Conservation (phyloP, 345 rosid species). For the Melaleuca alternifolia region DNA sequence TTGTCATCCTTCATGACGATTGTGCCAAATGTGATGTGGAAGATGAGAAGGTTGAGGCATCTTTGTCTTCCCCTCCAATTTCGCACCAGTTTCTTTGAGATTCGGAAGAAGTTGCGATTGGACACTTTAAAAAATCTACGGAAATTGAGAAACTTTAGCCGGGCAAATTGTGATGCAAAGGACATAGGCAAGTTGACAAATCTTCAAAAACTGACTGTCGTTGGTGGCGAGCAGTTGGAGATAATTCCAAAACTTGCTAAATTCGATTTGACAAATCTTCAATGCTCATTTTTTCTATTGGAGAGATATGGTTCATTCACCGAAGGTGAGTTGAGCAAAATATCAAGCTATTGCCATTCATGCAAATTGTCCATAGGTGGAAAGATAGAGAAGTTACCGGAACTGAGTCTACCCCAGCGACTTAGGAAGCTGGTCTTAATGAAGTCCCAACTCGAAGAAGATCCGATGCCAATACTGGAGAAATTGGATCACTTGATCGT, state of each 20-base stretch:
- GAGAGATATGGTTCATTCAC: fast-evolving
- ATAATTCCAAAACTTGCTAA: conserved; percentile 2
- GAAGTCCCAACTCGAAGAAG: conserved; percentile 18
- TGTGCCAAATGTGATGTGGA: conserved; percentile 12
- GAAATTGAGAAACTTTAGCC: conserved; percentile 7
- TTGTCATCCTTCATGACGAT: background rate
- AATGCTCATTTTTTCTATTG: background rate
- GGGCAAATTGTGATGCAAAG: background rate
- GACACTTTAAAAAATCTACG: too few species aligned
- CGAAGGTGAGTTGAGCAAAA: background rate
- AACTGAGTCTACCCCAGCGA: conserved; percentile 13
- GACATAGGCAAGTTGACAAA: conserved; percentile 1
- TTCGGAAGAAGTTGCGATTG: background rate
- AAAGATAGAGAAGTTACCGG: conserved; percentile 12
- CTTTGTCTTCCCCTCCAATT: conserved; percentile 9
- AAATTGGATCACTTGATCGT: conserved; percentile 22
- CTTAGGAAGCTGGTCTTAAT: conserved; percentile 21
- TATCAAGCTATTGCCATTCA: conserved; percentile 8
- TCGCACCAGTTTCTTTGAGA: background rate
- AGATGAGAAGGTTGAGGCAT: conserved; percentile 10
- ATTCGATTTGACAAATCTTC: background rate
- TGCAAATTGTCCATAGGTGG: conserved; percentile 8
- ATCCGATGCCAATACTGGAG: conserved; percentile 35
- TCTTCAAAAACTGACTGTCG: conserved; percentile 2
- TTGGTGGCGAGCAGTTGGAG: background rate